Evolutionary conservation across 129 eudicot species (phyloP).

Genomic region (Gnaphalium uliginosum): DNA sequence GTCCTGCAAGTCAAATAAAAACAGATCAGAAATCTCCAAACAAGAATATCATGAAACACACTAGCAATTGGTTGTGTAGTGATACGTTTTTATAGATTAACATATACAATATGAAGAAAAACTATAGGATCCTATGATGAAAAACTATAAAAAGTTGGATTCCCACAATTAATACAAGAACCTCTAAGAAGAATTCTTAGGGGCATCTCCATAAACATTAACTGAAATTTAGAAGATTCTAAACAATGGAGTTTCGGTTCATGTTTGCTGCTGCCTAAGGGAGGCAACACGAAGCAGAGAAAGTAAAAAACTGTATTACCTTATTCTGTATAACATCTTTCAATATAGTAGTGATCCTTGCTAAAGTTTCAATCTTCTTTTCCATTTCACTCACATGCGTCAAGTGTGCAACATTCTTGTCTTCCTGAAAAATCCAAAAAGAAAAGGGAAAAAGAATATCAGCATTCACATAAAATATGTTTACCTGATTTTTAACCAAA

Average conservation of each 20-base stretch:
- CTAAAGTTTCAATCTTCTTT: constrained; percentile 90
- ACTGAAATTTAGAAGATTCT: background rate
- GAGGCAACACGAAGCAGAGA: constrained; percentile 12
- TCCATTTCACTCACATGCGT: constrained; percentile 96
- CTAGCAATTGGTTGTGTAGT: background rate
- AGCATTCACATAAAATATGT: constrained; percentile 23
- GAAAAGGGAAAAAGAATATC: background rate
- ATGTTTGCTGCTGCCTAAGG: background rate
- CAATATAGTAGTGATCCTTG: constrained; percentile 85
- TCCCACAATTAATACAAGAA: background rate
- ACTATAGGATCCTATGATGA: background rate
- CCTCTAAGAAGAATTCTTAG: background rate
- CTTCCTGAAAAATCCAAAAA: constrained; percentile 56
- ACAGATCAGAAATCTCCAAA: constrained; percentile 16
- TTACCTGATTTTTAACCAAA: background rate
- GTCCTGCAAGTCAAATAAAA: constrained; percentile 51
- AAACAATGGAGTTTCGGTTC: background rate
- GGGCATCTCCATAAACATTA: background rate
- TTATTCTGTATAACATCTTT: constrained; percentile 95
- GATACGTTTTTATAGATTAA: background rate
- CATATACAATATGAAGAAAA: background rate
- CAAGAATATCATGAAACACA: background rate
- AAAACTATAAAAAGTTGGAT: background rate
- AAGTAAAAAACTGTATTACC: constrained; percentile 42
- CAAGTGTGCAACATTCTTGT: constrained; percentile 92